These are phyloP conservation scores for Aspergillus calidoustus DNA, from an alignment of 2,329 filamentous ascomycete genomes.

Conservation along the genomic window DNA sequence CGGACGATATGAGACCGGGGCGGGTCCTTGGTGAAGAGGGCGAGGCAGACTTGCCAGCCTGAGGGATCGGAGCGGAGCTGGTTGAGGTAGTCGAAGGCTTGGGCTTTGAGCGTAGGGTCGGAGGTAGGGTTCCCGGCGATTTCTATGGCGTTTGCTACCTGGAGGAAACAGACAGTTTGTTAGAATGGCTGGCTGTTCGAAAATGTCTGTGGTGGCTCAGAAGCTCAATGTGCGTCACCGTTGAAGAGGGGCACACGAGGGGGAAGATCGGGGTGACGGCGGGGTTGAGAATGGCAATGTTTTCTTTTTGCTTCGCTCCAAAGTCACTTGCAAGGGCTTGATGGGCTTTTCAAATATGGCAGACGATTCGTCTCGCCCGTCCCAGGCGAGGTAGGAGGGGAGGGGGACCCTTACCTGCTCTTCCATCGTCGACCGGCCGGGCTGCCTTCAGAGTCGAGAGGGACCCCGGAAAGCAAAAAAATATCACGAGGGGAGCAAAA, in stretches of 20 bases:
- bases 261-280: constrained; percentile 15
- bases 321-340: constrained; percentile 3
- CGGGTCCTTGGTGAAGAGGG: constrained; percentile 80
- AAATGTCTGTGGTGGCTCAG: not conserved
- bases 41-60: constrained; percentile 87
- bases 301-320: constrained; percentile 19
- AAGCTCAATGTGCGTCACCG: constrained; percentile 1
- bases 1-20: constrained; percentile 81
- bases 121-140: constrained; percentile 86
- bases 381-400: constrained; percentile 11
- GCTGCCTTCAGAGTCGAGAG: constrained; percentile 36
- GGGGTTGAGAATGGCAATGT: constrained; percentile 21
- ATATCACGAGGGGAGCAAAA: constrained; percentile 12
- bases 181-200: constrained; percentile 3
- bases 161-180: constrained; percentile 10
- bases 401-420: constrained; percentile 43
- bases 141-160: constrained; percentile 95
- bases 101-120: constrained; percentile 73
- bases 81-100: constrained; percentile 68
- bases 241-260: constrained; percentile 28
- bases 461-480: constrained; percentile 19
- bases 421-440: constrained; percentile 50
- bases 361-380: not conserved
- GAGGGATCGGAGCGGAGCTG: constrained; percentile 80
- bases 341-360: not conserved